Conservation (phyloP, 139 green algal genomes). For the Klebsormidium nitens region DNA sequence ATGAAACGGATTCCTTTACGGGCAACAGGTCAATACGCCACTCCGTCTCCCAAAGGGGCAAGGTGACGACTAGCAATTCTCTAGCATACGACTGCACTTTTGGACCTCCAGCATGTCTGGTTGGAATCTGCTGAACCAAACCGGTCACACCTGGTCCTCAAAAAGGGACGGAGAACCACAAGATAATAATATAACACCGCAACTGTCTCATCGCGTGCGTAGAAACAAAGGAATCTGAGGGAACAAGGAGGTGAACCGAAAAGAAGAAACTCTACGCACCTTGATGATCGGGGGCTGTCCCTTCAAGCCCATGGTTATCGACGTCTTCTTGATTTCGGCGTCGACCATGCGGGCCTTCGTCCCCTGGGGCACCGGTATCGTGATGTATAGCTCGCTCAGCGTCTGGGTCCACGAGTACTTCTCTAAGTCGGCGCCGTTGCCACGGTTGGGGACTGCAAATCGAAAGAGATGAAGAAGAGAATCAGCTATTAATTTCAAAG, state of each 20-base stretch:
- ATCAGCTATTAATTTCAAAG: not conserved
- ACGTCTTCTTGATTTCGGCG: slow-evolving; percentile 59
- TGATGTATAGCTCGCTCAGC: slow-evolving; percentile 73
- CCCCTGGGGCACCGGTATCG: slow-evolving; percentile 67
- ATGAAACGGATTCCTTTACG: too few relatives aligned
- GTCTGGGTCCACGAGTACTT: slow-evolving; percentile 90
- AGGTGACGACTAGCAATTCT: too few relatives aligned
- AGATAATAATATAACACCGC: too few relatives aligned
- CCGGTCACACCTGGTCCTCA: too few relatives aligned
- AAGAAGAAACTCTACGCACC: slow-evolving; percentile 2
- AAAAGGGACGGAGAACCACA: too few relatives aligned
- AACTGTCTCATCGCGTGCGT: too few relatives aligned
- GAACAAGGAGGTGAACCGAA: not conserved
- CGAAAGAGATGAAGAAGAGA: not conserved
- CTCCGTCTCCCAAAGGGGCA: too few relatives aligned
- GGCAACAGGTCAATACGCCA: too few relatives aligned
- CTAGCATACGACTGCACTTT: too few relatives aligned
- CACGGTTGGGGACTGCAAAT: slow-evolving; percentile 62
- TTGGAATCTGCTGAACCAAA: too few relatives aligned
- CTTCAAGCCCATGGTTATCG: slow-evolving; percentile 68
- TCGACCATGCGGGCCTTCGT: slow-evolving; percentile 59
- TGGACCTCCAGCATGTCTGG: too few relatives aligned
- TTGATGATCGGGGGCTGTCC: slow-evolving; percentile 54
- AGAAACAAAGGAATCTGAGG: not conserved
- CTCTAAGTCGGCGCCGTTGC: slow-evolving; percentile 77